Percentiles rank a stretch among this genome's conserved stretches.
phyloP scores from a whole-genome alignment of 352 stramenopile genomes.

The Stramenopiles sp. region DNA sequence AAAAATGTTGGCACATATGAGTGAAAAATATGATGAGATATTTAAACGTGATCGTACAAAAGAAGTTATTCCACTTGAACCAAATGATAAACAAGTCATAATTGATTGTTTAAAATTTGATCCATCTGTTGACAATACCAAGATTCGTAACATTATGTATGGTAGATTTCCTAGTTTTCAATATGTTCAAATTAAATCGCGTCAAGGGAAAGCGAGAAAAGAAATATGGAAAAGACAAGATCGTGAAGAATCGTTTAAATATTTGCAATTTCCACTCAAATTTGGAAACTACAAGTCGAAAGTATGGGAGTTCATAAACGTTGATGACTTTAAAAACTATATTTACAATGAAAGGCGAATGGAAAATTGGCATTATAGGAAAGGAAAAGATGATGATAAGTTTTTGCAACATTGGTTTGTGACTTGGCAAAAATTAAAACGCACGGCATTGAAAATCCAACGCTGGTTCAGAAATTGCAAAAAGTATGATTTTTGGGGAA shows the following conservation, averaged over 20 bases:
- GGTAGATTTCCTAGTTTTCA: background rate
- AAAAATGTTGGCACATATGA: background rate
- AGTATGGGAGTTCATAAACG: background rate
- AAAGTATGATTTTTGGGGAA: background rate
- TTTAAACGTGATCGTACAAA: background rate
- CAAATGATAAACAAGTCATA: background rate
- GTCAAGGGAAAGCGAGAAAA: too few species aligned
- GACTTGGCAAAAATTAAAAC: background rate
- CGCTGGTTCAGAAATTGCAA: background rate
- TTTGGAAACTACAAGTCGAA: too few species aligned
- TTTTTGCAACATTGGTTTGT: background rate
- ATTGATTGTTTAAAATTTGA: background rate
- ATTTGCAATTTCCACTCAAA: too few species aligned
- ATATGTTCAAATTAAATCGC: background rate
- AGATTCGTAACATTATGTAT: background rate
- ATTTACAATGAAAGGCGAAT: background rate
- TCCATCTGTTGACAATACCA: background rate
- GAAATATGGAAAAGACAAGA: background rate
- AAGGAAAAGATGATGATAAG: background rate
- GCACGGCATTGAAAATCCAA: background rate
- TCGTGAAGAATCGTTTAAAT: background rate
- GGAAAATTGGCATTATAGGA: background rate
- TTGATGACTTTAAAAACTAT: background rate
- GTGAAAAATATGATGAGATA: background rate
- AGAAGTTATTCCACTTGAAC: background rate